Base-by-base conservation (phyloP, 306 rosid species). In the Nissolia schottii region DNA sequence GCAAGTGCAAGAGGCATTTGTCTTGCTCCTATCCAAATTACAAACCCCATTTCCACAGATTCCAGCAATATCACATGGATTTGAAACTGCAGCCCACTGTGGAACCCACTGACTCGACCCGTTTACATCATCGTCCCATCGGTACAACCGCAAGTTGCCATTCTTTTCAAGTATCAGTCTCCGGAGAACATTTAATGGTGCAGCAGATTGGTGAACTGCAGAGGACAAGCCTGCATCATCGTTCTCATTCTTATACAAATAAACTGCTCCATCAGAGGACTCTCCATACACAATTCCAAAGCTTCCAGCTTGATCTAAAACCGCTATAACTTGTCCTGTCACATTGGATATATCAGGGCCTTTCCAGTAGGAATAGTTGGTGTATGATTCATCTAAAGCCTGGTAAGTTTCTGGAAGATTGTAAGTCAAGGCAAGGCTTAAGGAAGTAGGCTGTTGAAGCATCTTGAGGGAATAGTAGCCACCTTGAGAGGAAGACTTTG, bases 21-120 rank as follows among this genome's bases (percentile, higher is more conserved):
- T 85, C 80, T 85, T 87, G 1, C 82, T 87, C 65, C 62, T 79
- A 48, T 94, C 96, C 80, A 91, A 76, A 32, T 78, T 79, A 69
- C 97, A 94, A 35, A 94, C 75, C 0, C 97, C 97, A 58, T 91
- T 94, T 9, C 98, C 97, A 73, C 97, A 94, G 75, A 86, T 84
- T 57, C 97, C 98, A 41, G 97, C 96, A 74, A 94, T 89, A 56
- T 79, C 94, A 74, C 98, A 94, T 15, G 98, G 96, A 41, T 85
- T 94, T 16, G 94, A 87, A 12, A 91, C 91, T 25, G 98, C 92
- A 48, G 98, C 97, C 97, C 98, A 94, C 56, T 94, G 92, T 23
- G 98, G 67, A 14, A 94, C 86, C 98, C 98, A 91, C 62, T 89
- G 92, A n/a, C 86, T 86, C 1, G 96, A 84, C 1, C 98, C 97